Evolutionary conservation across 805 yeast species (phyloP), one percentile per base, ranked within the genome.

Genomic region (Myxozyma vanderwaltii): DNA sequence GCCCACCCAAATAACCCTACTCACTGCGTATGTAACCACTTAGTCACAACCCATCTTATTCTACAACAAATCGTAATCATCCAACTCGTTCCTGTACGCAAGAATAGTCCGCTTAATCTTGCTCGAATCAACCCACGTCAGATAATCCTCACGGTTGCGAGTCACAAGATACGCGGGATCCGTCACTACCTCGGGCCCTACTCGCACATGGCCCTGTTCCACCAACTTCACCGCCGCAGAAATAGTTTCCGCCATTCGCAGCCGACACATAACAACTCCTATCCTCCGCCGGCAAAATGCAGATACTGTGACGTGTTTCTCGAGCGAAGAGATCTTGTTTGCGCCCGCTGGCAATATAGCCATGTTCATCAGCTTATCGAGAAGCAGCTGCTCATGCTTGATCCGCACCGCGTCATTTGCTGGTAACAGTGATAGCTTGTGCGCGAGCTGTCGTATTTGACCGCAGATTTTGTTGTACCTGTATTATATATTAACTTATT

Each of bases 161-260:
- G 97, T 92, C 4, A 94, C 94, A 68, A 95, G 78, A 72, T 86
- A 92, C 0, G 98, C 97, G 2, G 98, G 95, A 73, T 94, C 99
- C 0, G 97, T 91, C 45, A 95, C 86, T 27, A 95, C 86, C 71
- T 90, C 88, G 12, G 98, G 98, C 0, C 99, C 99, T 5, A 94
- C 96, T 67, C 99, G 82, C 1, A 94, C 96, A 70, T 94, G 98
- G 1, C 99, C 99, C 73, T 94, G 98, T 71, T 94, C 97, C 13
- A 95, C 81, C 71, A 89, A 89, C 49, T 89, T 89, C 26, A 91
- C 88, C 0, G 98, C 99, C 74, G 91, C 97, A 29, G 81, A 76
- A 26, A 92, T 79, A 44, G 86, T 88, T 69, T 92, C 91, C 0
- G 96, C 91, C 99, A 94, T 95, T 69, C 87, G 89, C 66, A 91